Percentiles rank a stretch among this genome's conserved stretches.
phyloP scores from a whole-genome alignment of 352 stramenopile species.

The Phytophthora pini region DNA sequence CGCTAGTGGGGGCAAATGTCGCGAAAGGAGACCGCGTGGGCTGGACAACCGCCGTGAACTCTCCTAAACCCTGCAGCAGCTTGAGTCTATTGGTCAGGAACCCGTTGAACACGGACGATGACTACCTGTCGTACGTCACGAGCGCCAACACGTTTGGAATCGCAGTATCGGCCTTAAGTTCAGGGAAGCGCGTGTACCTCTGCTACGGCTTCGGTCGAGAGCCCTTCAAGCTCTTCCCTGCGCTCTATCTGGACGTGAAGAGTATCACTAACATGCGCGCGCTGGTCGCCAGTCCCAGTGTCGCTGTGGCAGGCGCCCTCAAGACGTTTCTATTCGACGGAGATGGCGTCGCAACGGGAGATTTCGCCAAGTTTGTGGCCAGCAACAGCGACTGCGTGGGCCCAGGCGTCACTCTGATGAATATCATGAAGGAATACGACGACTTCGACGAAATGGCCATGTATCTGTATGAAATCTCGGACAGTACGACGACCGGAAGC shows the following conservation, averaged over 20 bases:
- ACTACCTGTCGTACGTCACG: slow-evolving; percentile 58
- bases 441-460: slow-evolving; percentile 68
- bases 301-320: slow-evolving; percentile 49
- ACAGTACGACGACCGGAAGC: slow-evolving; percentile 45
- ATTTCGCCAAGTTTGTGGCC: slow-evolving; percentile 72
- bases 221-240: slow-evolving; percentile 55
- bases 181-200: slow-evolving; percentile 59
- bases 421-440: slow-evolving; percentile 75
- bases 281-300: slow-evolving; percentile 43
- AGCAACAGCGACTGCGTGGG: slow-evolving; percentile 38
- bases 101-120: slow-evolving; percentile 38
- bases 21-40: slow-evolving; percentile 52
- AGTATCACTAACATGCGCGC: slow-evolving; percentile 62
- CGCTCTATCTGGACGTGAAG: slow-evolving; percentile 65
- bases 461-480: slow-evolving; percentile 70
- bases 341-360: slow-evolving; percentile 58
- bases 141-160: slow-evolving; percentile 42
- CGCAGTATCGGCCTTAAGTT: slow-evolving; percentile 50
- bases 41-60: slow-evolving; percentile 48
- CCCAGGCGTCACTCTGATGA: slow-evolving; percentile 49
- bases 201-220: slow-evolving; percentile 74
- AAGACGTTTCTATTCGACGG: slow-evolving; percentile 77
- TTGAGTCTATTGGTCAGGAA: slow-evolving; percentile 44
- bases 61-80: slow-evolving; percentile 36
- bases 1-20: slow-evolving; percentile 54